Conservation (phyloP, 495 filamentous ascomycete species). For the Aspergillus asperescens region DNA sequence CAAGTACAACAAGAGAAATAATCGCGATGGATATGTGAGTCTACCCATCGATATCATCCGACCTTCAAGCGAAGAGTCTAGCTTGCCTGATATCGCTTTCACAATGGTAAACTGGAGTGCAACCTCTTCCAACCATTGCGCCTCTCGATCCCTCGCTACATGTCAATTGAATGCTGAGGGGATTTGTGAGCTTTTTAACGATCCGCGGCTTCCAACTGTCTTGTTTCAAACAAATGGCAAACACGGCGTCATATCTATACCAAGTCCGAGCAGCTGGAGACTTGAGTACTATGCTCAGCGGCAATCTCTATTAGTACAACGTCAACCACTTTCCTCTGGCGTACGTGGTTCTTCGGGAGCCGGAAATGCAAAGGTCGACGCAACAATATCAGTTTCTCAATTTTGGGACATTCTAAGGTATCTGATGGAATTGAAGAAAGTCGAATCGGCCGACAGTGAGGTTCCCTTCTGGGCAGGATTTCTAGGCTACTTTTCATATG, state of each 20-base stretch:
- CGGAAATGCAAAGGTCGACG: constrained; percentile 10
- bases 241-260: constrained; percentile 40
- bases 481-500: constrained; percentile 86
- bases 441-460: constrained; percentile 34
- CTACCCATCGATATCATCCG: constrained; percentile 25
- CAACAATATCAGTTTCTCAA: constrained; percentile 26
- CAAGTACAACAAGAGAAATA: constrained; percentile 33
- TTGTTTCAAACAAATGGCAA: constrained; percentile 42
- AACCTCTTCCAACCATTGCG: constrained; percentile 26
- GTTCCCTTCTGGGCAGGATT: constrained; percentile 83
- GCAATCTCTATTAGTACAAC: constrained; percentile 23
- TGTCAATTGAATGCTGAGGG: constrained; percentile 26
- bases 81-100: constrained; percentile 29
- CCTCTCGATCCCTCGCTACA: constrained; percentile 24
- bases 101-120: constrained; percentile 37
- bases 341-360: not conserved
- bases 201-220: constrained; percentile 33
- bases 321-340: constrained; percentile 10
- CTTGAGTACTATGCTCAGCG: constrained; percentile 33
- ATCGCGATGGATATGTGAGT: constrained; percentile 27
- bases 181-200: constrained; percentile 35
- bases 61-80: constrained; percentile 16
- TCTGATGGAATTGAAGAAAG: constrained; percentile 51
- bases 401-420: constrained; percentile 42
- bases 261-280: constrained; percentile 38